A percentile compares a stretch with the other conserved stretches of the same genome.
Evolutionary conservation across 495 filamentous ascomycete genomes (phyloP).

Genomic region (Neurospora discreta): DNA sequence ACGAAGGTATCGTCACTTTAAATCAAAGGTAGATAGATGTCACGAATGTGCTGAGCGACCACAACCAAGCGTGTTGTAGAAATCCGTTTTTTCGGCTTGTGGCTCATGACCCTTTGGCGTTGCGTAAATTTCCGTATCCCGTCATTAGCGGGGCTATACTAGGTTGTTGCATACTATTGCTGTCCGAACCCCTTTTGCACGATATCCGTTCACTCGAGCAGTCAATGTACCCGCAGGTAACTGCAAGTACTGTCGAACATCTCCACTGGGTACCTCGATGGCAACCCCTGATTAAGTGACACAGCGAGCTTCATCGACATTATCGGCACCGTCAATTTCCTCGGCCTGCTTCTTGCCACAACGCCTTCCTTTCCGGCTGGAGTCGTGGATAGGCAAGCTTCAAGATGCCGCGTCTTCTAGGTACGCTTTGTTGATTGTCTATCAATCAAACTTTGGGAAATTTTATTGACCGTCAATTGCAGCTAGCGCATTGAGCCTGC

Average conservation of each 20-base stretch:
- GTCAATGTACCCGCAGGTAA: neutral
- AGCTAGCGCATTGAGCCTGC: constrained; percentile 42
- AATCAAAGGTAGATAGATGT: neutral
- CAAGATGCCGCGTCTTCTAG: constrained; percentile 25
- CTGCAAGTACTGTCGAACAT: neutral
- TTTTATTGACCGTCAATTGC: neutral
- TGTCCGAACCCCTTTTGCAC: neutral
- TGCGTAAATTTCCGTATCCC: neutral
- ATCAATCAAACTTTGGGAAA: neutral
- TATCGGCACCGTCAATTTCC: neutral
- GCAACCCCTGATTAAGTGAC: neutral
- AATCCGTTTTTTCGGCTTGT: neutral
- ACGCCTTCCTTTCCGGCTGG: neutral
- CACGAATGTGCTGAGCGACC: neutral
- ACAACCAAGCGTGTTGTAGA: neutral
- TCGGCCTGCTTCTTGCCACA: neutral
- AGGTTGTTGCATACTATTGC: neutral
- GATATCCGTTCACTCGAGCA: neutral
- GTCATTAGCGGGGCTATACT: neutral
- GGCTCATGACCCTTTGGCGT: neutral
- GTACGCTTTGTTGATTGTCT: constrained; percentile 5
- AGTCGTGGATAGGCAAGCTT: neutral
- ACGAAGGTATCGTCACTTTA: neutral
- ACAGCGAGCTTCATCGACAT: neutral
- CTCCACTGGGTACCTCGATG: neutral